Evolutionary conservation across 2,329 filamentous ascomycete species (phyloP), one percentile per base, ranked within the genome.

Genomic region (Monilinia vaccinii-corymbosi): DNA sequence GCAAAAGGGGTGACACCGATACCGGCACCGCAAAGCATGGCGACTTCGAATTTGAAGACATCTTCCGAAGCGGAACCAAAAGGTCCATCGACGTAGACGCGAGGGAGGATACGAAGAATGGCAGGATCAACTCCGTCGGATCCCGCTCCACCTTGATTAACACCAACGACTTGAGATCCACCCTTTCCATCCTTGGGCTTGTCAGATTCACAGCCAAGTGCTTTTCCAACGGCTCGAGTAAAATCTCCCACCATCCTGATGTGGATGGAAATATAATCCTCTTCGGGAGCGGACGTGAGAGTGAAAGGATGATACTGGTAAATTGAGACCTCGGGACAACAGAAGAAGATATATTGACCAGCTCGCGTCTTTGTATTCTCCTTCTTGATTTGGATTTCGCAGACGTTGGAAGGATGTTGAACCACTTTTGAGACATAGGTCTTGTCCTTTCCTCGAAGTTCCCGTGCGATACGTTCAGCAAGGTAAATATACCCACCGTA

Each of bases 291-390:
- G 63, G 88, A 92, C 14, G 90, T 95, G 52, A 94, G 78, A 1
- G 89, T 93, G 73, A 94, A 94, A 0, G 89, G 89, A 68, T 93
- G 89, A 71, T 94, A 93, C 75, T 94, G 89, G 88, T 88, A 94
- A 49, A 94, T 79, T 1, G 89, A 93, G 18, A 94, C 85, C 65
- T 90, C 88, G 1, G 90, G 90, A 72, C 89, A 94, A 78, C 88
- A 93, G 67, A 94, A 80, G 77, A 93, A 93, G 69, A 95, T 93
- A 76, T 94, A 94, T 80, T 91, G 88, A 55, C 90, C 90, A 23
- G 89, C 88, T 56, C 82, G 81, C 3, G 88, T 91, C 78, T 87
- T 91, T 48, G 89, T 92, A 75, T 91, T 78, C 71, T 92, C 88
- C 75, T 94, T 94, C 79, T 93, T 92, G 77, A 95, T 91, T 76